Conservation (phyloP, 768 basidiomycete genomes). For the Asterophora lycoperdoides region DNA sequence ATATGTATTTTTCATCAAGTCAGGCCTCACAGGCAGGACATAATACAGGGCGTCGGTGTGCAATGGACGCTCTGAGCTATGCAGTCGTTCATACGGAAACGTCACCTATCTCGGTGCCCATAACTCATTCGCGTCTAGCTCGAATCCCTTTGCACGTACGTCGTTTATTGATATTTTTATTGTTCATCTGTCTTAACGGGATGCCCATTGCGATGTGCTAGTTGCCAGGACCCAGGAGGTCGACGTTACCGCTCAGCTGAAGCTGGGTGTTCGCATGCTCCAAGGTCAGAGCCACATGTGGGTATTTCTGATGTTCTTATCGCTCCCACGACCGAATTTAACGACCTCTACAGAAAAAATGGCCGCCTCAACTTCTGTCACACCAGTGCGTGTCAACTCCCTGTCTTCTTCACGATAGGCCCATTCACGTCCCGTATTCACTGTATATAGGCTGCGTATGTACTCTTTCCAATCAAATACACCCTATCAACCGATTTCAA, state of each 20-base stretch:
- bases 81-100: conserved; percentile 13
- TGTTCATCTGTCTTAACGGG: neutral
- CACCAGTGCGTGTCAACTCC: conserved; percentile 35
- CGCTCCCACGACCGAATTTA: neutral
- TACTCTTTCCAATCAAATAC: neutral
- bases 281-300: conserved; percentile 28
- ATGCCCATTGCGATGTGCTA: conserved; percentile 10
- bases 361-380: conserved; percentile 63
- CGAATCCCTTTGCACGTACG: conserved; percentile 7
- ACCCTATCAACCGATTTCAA: too few species aligned
- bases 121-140: conserved; percentile 11
- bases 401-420: too few species aligned
- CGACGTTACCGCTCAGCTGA: conserved; percentile 29
- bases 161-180: neutral
- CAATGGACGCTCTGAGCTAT: conserved; percentile 16
- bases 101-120: conserved; percentile 14
- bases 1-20: neutral
- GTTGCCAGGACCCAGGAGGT: conserved; percentile 39
- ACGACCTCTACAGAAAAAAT: conserved; percentile 13
- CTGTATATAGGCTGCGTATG: conserved; percentile 31
- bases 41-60: conserved; percentile 1
- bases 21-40: neutral
- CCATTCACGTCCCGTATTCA: too few species aligned
- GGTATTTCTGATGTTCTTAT: neutral
- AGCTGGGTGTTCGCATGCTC: conserved; percentile 14